Percentiles rank a stretch among this genome's conserved stretches.
phyloP scores from a whole-genome alignment of 495 filamentous ascomycete species.

The Ascobolus immersus region DNA sequence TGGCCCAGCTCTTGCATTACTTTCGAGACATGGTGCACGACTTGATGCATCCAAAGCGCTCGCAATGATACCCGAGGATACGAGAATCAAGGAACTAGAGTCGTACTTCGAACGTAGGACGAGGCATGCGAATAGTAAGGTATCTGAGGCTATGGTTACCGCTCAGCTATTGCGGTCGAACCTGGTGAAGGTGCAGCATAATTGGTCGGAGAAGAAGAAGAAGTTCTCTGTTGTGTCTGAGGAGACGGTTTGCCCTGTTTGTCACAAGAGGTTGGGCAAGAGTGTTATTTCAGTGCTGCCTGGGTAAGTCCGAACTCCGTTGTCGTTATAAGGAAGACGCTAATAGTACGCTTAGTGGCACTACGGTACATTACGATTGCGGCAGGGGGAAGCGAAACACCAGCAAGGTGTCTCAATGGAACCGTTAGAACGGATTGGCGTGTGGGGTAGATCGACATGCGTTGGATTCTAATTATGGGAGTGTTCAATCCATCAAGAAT shows the following conservation, averaged over 20 bases:
- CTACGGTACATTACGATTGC: constrained; percentile 28
- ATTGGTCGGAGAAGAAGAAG: constrained; percentile 38
- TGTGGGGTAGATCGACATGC: too few relatives aligned
- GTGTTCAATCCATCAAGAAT: too few relatives aligned
- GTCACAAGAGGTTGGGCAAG: constrained; percentile 72
- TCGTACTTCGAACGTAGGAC: constrained; percentile 83
- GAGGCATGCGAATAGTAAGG: constrained; percentile 53
- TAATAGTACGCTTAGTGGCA: too few relatives aligned
- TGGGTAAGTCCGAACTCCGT: constrained; percentile 35
- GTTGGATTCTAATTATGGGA: too few relatives aligned
- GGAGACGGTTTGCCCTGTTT: constrained; percentile 70
- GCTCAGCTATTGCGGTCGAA: constrained; percentile 47
- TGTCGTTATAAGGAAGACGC: too few relatives aligned
- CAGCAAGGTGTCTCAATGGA: too few relatives aligned
- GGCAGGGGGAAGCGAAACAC: too few relatives aligned
- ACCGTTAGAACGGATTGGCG: too few relatives aligned
- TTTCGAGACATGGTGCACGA: constrained; percentile 74
- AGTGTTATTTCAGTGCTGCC: constrained; percentile 61
- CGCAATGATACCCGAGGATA: constrained; percentile 51
- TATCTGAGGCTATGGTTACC: constrained; percentile 55
- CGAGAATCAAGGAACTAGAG: constrained; percentile 57
- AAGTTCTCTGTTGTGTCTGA: constrained; percentile 56
- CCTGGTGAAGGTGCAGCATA: constrained; percentile 42
- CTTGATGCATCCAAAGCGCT: constrained; percentile 68
- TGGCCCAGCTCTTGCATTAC: constrained; percentile 54